phyloP scores from a whole-genome alignment of 1,284 basidiomycete species.

The Cystobasidium pallidum region DNA sequence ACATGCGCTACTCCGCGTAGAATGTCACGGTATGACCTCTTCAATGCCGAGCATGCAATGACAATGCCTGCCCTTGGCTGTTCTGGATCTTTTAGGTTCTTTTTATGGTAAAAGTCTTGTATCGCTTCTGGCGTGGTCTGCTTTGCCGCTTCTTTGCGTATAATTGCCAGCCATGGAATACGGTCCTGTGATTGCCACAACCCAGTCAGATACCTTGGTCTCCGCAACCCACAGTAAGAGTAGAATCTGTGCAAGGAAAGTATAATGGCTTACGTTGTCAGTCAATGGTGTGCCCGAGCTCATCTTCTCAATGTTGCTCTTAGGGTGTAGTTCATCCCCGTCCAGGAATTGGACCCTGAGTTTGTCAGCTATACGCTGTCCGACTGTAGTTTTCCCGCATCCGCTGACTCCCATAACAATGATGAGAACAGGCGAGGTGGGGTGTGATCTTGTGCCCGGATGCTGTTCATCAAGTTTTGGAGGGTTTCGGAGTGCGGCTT shows the following conservation, averaged over 20 bases:
- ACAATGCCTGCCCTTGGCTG: constrained; percentile 65
- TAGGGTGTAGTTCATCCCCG: constrained; percentile 85
- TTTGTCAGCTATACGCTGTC: constrained; percentile 62
- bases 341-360: constrained; percentile 78
- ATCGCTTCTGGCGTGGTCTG: constrained; percentile 47
- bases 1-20: constrained; percentile 63
- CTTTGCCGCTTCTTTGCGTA: constrained; percentile 67
- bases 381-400: constrained; percentile 46
- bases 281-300: constrained; percentile 72
- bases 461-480: constrained; percentile 37
- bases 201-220: background rate
- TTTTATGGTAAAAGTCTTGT: constrained; percentile 51
- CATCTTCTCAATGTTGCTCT: constrained; percentile 86
- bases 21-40: constrained; percentile 76
- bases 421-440: constrained; percentile 45
- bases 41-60: constrained; percentile 85
- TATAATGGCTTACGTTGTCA: constrained; percentile 63
- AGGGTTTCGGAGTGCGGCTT: constrained; percentile 7
- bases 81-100: constrained; percentile 49
- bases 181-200: constrained; percentile 62
- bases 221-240: too few relatives aligned
- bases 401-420: constrained; percentile 52
- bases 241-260: too few relatives aligned
- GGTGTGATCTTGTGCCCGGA: constrained; percentile 4
- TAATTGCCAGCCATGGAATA: constrained; percentile 77